Conservation (phyloP, 192 early-diverging fungal genomes). For the Endogone sp. region DNA sequence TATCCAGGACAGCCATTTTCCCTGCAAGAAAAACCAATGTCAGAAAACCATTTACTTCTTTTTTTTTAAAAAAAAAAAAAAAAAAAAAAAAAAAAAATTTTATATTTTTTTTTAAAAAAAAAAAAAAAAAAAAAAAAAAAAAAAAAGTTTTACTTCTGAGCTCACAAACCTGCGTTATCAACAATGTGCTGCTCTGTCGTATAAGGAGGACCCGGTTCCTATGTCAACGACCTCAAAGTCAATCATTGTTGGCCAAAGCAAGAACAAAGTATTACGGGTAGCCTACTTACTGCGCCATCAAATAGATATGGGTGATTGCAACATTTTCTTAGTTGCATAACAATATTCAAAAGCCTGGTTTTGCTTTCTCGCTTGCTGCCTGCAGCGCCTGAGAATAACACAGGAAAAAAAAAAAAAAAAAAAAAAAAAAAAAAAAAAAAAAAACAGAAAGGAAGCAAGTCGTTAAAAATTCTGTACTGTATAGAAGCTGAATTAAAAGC, state of each 20-base stretch:
- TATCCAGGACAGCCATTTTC: constrained; percentile 94
- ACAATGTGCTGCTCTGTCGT: constrained; percentile 96
- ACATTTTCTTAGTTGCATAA: constrained; percentile 92
- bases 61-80: constrained; percentile 1
- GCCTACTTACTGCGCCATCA: constrained; percentile 53
- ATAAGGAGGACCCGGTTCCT: constrained; percentile 93
- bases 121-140: too few species aligned
- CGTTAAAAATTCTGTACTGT: too few species aligned
- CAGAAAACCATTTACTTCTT: neutral
- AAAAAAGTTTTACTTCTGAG: too few species aligned
- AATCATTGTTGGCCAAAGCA: neutral
- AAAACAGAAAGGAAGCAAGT: too few species aligned
- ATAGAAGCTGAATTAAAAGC: too few species aligned
- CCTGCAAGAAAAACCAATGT: constrained; percentile 34
- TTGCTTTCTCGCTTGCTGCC: constrained; percentile 78
- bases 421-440: too few species aligned
- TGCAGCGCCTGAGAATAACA: constrained; percentile 37
- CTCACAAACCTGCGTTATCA: constrained; percentile 74
- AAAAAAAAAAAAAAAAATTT: constrained; percentile 5
- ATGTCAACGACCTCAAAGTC: constrained; percentile 8
- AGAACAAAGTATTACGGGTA: neutral
- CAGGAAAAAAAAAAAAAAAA: too few species aligned
- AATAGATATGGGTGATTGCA: constrained; percentile 98
- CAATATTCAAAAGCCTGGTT: constrained; percentile 90
- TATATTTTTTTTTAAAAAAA: too few species aligned